Base-by-base conservation (phyloP, 1,139 yeast genomes). In the Yamadazyma diospyri region DNA sequence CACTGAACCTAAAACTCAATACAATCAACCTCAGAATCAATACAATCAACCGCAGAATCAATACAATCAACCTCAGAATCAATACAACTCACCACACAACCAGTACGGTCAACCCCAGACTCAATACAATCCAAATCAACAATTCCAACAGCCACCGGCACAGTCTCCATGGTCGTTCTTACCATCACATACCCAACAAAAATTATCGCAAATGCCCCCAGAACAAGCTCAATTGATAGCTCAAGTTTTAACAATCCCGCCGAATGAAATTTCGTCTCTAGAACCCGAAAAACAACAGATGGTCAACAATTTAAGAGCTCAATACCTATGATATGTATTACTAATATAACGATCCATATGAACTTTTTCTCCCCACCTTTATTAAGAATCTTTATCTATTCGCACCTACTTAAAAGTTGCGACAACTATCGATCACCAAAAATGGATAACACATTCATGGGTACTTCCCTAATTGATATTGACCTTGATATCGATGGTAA, bases 201-300 rank as follows among this genome's bases (percentile, higher is more conserved):
- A 74, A 48, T 55, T 79, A 21, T 51, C 68, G 14, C 60, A 55
- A 21, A 51, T 78, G 45, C 65, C 72, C 5, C 70, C 71, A 18
- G 72, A 72, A 28, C 84, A 81, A 51, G 85, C 85, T 7, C 71
- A 73, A 27, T 67, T 79, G 55, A 72, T 81, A 27, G 78, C 76
- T 9, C 86, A 81, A 51, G 84, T 81, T 4, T 63, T 82, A 38
- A 64, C 70, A 25, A 56, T 82, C 39, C 64, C 80, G 0, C 72
- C 71, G 1, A 78, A 70, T 12, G 84, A 79, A 44, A 61, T 81
- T 23, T 59, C 63, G 25, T 54, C 63, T 2, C 58, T 82, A 29
- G 86, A 86, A 2, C 69, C 66, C 2, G 81, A 78, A 30, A 81
- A 80, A 51, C 74, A 72, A 42, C 53, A 63, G 27, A 75, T 80